phyloP scores from a whole-genome alignment of 2,329 filamentous ascomycete genomes.

The Diplodia intermedia region DNA sequence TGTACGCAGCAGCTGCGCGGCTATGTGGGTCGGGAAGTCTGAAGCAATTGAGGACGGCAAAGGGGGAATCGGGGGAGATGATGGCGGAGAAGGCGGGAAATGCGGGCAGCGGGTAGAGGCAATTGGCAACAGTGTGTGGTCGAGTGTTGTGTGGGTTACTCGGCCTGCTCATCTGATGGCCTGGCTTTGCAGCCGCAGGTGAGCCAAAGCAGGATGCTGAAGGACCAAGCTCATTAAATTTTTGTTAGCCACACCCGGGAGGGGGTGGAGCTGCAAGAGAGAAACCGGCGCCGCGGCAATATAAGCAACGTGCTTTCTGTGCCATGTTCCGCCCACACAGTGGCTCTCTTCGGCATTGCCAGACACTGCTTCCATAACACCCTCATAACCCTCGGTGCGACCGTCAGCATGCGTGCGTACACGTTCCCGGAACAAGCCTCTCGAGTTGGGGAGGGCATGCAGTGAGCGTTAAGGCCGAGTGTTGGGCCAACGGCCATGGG shows the following conservation, averaged over 20 bases:
- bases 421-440: slow-evolving; percentile 20
- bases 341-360: neutral
- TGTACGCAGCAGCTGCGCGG: slow-evolving; percentile 15
- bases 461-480: neutral
- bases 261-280: slow-evolving; percentile 2
- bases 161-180: slow-evolving; percentile 12
- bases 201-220: neutral
- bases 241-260: slow-evolving; percentile 1
- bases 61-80: neutral
- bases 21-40: slow-evolving; percentile 25
- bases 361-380: neutral
- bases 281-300: slow-evolving; percentile 24
- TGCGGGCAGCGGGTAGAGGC: neutral
- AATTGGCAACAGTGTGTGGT: neutral
- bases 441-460: neutral
- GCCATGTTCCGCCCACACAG: neutral
- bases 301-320: slow-evolving; percentile 28
- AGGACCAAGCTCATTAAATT: neutral
- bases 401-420: slow-evolving; percentile 24
- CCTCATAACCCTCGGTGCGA: neutral
- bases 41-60: slow-evolving; percentile 1
- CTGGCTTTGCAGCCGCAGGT: slow-evolving; percentile 9
- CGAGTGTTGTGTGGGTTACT: neutral
- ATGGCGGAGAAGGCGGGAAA: neutral
- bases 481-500: neutral